These are phyloP conservation scores for Anthracocystis setariae DNA, from an alignment of 1,284 basidiomycete species.

Conservation along the genomic window DNA sequence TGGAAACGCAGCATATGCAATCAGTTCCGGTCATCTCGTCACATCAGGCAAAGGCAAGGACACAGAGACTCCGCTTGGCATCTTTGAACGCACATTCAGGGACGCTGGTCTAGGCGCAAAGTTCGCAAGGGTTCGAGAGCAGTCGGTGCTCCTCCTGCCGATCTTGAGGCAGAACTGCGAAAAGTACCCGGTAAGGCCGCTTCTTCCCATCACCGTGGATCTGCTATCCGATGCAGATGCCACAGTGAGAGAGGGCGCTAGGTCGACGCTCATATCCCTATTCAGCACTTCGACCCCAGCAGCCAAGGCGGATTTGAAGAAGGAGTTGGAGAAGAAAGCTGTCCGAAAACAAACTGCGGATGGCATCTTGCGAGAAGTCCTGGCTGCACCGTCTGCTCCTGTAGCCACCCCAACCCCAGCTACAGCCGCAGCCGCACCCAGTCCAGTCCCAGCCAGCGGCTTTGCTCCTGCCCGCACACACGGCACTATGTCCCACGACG, in stretches of 20 bases:
- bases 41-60: slow-evolving; percentile 75
- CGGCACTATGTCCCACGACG: slow-evolving; percentile 5
- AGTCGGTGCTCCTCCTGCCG: slow-evolving; percentile 41
- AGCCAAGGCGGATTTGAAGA: slow-evolving; percentile 91
- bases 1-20: slow-evolving; percentile 77
- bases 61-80: slow-evolving; percentile 77
- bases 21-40: slow-evolving; percentile 66
- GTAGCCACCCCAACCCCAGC: slow-evolving; percentile 4
- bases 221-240: slow-evolving; percentile 89
- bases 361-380: slow-evolving; percentile 69
- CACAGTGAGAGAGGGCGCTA: slow-evolving; percentile 85
- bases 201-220: slow-evolving; percentile 82
- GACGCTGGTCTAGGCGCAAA: slow-evolving; percentile 80
- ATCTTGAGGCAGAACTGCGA: slow-evolving; percentile 41
- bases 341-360: slow-evolving; percentile 78
- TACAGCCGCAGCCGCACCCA: no score
- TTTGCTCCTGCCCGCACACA: slow-evolving; percentile 18
- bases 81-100: slow-evolving; percentile 79
- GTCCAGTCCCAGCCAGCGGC: slow-evolving; percentile 9
- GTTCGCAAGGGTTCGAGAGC: slow-evolving; percentile 73
- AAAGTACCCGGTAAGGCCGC: slow-evolving; percentile 81
- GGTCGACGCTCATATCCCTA: slow-evolving; percentile 81
- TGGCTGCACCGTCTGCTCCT: slow-evolving; percentile 46
- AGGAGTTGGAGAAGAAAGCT: slow-evolving; percentile 75
- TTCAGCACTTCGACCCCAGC: slow-evolving; percentile 83